phyloP scores from a whole-genome alignment of 495 filamentous ascomycete species.

The Trichoderma virens region DNA sequence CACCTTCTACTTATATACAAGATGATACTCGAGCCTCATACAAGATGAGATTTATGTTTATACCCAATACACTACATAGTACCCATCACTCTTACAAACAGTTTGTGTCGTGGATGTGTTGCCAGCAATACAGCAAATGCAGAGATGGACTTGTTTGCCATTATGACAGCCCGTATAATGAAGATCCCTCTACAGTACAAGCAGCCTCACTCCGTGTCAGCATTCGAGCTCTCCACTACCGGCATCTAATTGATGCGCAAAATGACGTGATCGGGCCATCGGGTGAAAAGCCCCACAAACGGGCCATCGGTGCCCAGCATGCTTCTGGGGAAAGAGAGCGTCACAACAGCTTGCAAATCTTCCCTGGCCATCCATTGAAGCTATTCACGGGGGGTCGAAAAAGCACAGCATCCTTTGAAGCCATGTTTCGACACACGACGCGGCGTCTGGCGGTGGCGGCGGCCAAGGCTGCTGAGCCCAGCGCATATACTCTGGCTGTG shows the following conservation, averaged over 20 bases:
- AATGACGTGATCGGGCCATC: constrained; percentile 16
- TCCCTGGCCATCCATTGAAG: background rate
- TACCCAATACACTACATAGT: no score
- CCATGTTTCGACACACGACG: constrained; percentile 46
- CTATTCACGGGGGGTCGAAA: background rate
- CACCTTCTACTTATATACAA: no score
- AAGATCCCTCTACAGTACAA: no score
- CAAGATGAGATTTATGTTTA: background rate
- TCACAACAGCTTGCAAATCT: background rate
- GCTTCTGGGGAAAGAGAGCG: background rate
- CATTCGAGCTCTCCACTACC: background rate
- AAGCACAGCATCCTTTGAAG: no score
- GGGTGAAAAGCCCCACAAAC: constrained; percentile 8
- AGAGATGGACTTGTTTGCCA: no score
- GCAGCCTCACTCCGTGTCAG: background rate
- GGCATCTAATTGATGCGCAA: background rate
- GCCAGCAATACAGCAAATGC: no score
- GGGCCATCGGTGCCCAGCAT: background rate
- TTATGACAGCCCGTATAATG: no score
- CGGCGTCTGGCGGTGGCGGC: constrained; percentile 45
- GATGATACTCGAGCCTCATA: no score
- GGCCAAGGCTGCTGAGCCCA: constrained; percentile 29
- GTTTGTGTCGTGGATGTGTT: background rate
- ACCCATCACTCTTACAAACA: background rate
- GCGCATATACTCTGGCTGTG: constrained; percentile 39